phyloP scores from a whole-genome alignment of 2,329 filamentous ascomycete species.

The Fusarium tricinctum region DNA sequence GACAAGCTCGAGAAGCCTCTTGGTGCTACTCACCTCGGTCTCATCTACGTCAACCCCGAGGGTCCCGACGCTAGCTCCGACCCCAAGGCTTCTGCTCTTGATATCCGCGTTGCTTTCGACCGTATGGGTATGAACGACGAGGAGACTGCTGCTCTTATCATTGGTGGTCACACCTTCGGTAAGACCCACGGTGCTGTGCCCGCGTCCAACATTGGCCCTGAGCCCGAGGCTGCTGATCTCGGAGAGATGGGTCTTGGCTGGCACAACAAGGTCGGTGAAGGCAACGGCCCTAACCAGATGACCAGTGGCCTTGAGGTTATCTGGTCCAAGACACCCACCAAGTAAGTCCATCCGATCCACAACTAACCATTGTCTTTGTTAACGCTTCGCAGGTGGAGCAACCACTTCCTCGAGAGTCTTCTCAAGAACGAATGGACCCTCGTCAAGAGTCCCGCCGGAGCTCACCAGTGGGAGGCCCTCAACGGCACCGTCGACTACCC shows the following conservation, averaged over 20 bases:
- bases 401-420: constrained; percentile 80
- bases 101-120: constrained; percentile 81
- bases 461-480: constrained; percentile 81
- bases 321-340: constrained; percentile 81
- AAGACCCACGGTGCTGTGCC: constrained; percentile 83
- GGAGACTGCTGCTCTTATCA: constrained; percentile 84
- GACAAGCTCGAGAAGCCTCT: constrained; percentile 75
- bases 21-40: constrained; percentile 71
- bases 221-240: constrained; percentile 75
- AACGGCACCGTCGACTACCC: constrained; percentile 76
- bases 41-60: constrained; percentile 88
- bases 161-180: constrained; percentile 82
- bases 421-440: constrained; percentile 85
- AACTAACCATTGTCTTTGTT: neutral
- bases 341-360: constrained; percentile 52
- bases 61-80: constrained; percentile 81
- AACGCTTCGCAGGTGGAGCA: constrained; percentile 69
- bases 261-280: constrained; percentile 73
- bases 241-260: constrained; percentile 80
- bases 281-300: constrained; percentile 80
- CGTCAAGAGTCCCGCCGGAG: constrained; percentile 80
- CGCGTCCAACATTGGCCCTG: constrained; percentile 70
- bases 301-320: constrained; percentile 83
- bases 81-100: constrained; percentile 75
- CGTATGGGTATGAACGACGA: constrained; percentile 89